Evolutionary conservation across 2,329 filamentous ascomycete genomes (phyloP).

Genomic region (Beauveria sp.): DNA sequence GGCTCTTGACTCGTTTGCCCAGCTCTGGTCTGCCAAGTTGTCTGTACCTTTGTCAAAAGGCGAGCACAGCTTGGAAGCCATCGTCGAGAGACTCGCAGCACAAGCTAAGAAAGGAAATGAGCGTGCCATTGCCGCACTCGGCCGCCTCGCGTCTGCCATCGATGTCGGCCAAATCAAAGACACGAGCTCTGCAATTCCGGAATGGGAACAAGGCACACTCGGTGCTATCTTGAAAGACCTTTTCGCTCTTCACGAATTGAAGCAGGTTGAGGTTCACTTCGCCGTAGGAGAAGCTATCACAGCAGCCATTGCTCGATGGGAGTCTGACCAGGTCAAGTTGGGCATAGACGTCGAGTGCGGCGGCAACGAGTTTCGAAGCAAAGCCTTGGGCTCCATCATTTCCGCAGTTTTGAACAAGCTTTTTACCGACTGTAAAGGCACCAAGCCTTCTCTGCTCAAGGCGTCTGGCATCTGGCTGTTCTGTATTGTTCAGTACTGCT

Average conservation of each 20-base stretch:
- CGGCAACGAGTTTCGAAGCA: slow-evolving; percentile 26
- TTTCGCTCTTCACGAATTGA: slow-evolving; percentile 73
- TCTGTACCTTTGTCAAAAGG: slow-evolving; percentile 26
- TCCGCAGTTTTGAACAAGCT: slow-evolving; percentile 60
- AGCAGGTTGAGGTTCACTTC: slow-evolving; percentile 83
- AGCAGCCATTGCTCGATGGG: slow-evolving; percentile 71
- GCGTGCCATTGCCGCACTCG: slow-evolving; percentile 71
- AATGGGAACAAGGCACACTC: slow-evolving; percentile 28
- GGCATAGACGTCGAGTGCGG: slow-evolving; percentile 64
- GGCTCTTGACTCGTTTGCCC: slow-evolving; percentile 36
- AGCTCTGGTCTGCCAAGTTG: slow-evolving; percentile 40
- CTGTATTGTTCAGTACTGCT: slow-evolving; percentile 83
- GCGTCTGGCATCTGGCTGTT: slow-evolving; percentile 94
- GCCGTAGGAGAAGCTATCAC: slow-evolving; percentile 82
- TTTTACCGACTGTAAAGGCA: slow-evolving; percentile 68
- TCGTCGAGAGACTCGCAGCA: slow-evolving; percentile 56
- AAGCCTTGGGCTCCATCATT: slow-evolving; percentile 35
- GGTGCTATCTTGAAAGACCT: slow-evolving; percentile 57
- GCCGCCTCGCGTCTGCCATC: slow-evolving; percentile 50
- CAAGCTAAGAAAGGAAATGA: slow-evolving; percentile 76
- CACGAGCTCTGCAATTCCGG: slow-evolving; percentile 15
- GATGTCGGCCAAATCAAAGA: slow-evolving; percentile 12
- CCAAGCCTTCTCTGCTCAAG: slow-evolving; percentile 83
- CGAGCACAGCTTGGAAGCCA: slow-evolving; percentile 26
- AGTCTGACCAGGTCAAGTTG: slow-evolving; percentile 68